Conservation (phyloP, 176 grass and related monocot genomes). For the Rhynchospora breviuscula region DNA sequence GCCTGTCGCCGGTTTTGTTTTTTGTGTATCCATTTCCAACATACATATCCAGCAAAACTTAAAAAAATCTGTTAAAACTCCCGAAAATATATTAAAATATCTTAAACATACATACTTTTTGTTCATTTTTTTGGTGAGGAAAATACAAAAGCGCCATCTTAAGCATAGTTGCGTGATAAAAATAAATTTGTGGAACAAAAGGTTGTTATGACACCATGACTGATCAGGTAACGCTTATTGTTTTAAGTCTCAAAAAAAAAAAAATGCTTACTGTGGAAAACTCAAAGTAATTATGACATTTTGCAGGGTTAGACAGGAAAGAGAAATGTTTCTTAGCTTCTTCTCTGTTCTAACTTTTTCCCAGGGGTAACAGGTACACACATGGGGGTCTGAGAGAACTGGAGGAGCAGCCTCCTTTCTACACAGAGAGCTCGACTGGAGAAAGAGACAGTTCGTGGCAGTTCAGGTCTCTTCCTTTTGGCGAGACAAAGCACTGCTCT, state of each 20-base stretch:
- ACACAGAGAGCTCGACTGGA: slow-evolving; percentile 47
- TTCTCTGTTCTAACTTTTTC: slow-evolving; percentile 1
- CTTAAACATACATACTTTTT: background rate
- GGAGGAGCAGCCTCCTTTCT: slow-evolving; percentile 64
- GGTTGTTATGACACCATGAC: too few relatives aligned
- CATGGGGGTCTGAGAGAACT: slow-evolving; percentile 48
- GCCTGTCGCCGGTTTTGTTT: background rate
- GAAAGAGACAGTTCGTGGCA: slow-evolving; percentile 64
- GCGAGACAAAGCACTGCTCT: slow-evolving; percentile 10
- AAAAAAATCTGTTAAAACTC: background rate
- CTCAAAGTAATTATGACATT: background rate
- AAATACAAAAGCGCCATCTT: background rate
- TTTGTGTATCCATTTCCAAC: background rate
- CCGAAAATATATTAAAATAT: background rate
- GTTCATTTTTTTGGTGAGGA: background rate
- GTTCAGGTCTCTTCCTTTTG: slow-evolving; percentile 56
- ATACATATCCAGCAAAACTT: background rate
- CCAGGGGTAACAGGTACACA: slow-evolving; percentile 41
- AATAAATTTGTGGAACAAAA: background rate
- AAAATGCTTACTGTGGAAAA: background rate
- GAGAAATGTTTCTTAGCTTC: slow-evolving; percentile 13
- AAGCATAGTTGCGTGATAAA: background rate
- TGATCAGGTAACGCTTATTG: background rate
- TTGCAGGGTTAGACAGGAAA: background rate
- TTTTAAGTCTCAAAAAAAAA: too few relatives aligned